Percentiles rank a stretch among this genome's conserved stretches.
phyloP scores from a whole-genome alignment of 2,329 filamentous ascomycete genomes.

The Cladosporium velox region DNA sequence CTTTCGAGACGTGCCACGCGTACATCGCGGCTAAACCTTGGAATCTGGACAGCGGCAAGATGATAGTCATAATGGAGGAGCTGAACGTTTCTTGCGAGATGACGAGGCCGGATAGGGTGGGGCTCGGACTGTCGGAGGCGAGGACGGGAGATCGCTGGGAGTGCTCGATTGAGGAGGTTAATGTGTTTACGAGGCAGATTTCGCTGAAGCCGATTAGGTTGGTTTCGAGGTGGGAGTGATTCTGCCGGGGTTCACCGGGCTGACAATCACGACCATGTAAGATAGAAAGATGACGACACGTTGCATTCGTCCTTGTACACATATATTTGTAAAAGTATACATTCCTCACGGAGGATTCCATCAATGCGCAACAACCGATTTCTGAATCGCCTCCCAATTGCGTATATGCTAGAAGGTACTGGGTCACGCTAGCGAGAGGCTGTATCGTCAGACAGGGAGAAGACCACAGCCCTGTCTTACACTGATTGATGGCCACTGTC shows the following conservation, averaged over 20 bases:
- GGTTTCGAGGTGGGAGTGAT: conserved; percentile 27
- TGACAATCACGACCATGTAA: background rate
- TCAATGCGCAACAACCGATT: too few relatives aligned
- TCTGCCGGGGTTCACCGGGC: background rate
- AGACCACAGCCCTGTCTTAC: background rate
- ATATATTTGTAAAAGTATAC: background rate
- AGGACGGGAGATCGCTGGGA: conserved; percentile 51
- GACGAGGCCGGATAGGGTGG: conserved; percentile 23
- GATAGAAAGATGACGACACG: background rate
- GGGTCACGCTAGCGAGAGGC: too few relatives aligned
- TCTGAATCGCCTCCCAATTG: too few relatives aligned
- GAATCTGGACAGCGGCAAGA: background rate
- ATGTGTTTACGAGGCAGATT: conserved; percentile 39
- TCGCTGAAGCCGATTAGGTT: conserved; percentile 43
- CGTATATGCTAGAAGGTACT: too few relatives aligned
- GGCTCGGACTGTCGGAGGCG: conserved; percentile 22
- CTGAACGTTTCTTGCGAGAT: conserved; percentile 27
- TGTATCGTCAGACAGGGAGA: too few relatives aligned
- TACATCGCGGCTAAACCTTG: conserved; percentile 29
- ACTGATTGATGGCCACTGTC: background rate
- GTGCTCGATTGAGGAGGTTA: conserved; percentile 40
- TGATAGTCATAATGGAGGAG: conserved; percentile 28
- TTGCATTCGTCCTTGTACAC: background rate
- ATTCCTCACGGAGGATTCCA: background rate
- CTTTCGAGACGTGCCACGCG: conserved; percentile 46